Evolutionary conservation across 2,329 filamentous ascomycete genomes (phyloP), one percentile per base, ranked within the genome.

Genomic region (Tothia fuscella): DNA sequence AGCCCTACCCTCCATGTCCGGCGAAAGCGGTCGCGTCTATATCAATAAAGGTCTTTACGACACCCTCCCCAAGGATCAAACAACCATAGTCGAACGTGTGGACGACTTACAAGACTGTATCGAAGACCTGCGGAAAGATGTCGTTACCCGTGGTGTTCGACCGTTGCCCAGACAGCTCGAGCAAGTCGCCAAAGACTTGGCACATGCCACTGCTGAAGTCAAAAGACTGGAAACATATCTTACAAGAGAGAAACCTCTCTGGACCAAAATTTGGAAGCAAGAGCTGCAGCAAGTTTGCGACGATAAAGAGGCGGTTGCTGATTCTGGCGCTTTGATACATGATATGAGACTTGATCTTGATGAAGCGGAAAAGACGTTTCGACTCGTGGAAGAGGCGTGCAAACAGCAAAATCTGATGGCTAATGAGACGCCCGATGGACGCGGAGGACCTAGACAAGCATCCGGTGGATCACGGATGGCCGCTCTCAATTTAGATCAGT

Each of bases 231-330:
- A 94, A 57, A 88, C 94, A 13, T 93, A 83, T 66, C 75, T 98
- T 65, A 80, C 79, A 52, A 76, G 77, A 35, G 91, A 98, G 71
- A 94, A 94, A 61, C 91, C 91, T 0, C 71, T 95, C 44, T 98
- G 91, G 89, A 95, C 87, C 42, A 95, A 95, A 74, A 93, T 96
- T 49, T 98, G 91, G 91, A 89, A 96, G 72, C 88, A 93, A 63
- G 88, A 96, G 60, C 70, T 98, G 34, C 86, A 96, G 60, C 80
- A 89, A 40, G 89, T 98, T 3, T 96, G 91, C 64, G 87, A 93
- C 58, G 91, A 95, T 55, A 79, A 88, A 50, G 89, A 96, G 56
- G 80, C 95, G 61, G 75, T 98, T 51, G 91, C 87, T 38, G 82
- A 96, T 70, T 89, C 94, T 68, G 91, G 98, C 65, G 91, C 96